A percentile compares a stretch with the other conserved stretches of the same genome.
Conservation (phyloP, 164 flowering plant species). For the Platanus orientalis region DNA sequence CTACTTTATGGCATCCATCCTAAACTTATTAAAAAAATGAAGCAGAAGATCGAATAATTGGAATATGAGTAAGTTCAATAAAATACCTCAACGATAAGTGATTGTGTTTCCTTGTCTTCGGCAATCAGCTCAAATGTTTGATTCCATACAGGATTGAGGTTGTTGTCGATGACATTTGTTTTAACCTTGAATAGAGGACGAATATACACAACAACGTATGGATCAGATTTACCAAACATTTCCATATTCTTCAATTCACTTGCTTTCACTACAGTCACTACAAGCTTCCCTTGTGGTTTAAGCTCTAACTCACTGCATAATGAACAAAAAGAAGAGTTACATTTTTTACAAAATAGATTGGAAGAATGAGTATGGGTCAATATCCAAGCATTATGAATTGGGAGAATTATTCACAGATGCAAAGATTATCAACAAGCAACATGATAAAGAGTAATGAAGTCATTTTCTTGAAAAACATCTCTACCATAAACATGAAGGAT, state of each 20-base stretch:
- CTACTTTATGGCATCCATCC: too few species aligned
- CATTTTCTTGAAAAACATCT: not conserved
- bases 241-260: constrained; percentile 90
- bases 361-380: not conserved
- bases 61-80: constrained; percentile 7
- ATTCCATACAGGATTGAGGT: too few species aligned
- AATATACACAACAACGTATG: constrained; percentile 65
- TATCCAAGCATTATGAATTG: too few species aligned
- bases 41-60: not conserved
- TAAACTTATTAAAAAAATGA: not conserved
- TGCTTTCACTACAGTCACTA: constrained; percentile 65
- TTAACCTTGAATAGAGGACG: constrained; percentile 80
- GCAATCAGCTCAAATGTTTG: too few species aligned
- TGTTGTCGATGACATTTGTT: too few species aligned
- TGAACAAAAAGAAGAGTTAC: not conserved
- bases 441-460: not conserved
- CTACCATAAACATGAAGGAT: not conserved
- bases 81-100: constrained; percentile 75
- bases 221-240: constrained; percentile 97
- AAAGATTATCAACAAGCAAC: not conserved
- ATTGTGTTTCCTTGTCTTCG: constrained; percentile 96
- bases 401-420: not conserved
- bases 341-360: not conserved
- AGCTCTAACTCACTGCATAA: constrained; percentile 91
- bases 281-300: constrained; percentile 82